Base-by-base conservation (phyloP, 2,329 filamentous ascomycete species). In the Sporothrix pseudoabietina region DNA sequence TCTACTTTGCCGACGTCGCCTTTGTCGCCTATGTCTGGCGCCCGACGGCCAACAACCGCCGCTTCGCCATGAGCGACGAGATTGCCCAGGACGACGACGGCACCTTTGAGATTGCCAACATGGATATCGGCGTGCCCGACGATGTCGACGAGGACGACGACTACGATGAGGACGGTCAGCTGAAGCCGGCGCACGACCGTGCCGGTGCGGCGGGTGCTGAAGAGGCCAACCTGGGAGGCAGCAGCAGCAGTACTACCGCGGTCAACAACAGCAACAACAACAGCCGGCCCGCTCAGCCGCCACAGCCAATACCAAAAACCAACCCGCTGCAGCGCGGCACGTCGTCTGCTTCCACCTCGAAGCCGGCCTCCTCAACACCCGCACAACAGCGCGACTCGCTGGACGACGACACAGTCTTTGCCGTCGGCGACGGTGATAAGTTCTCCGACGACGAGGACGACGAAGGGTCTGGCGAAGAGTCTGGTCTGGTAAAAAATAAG, bases 21-120 rank as follows among this genome's bases (percentile, higher is more conserved):
- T 98, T 95, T 82, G 89, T 99, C 76, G 94, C 96, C 30, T 99
- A 98, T 81, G 87, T 99, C 71, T 99, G 96, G 96, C 88, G 96
- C 66, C 96, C 96, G 7, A 98, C 95, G 30, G 94, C 92, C 71
- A 98, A 99, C 83, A 99, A 99, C 84, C 89, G 94, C 78, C 90
- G 96, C 73, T 99, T 99, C 79, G 96, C 96, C 75, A 99, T 99
- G 96, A 97, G 93, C 83, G 96, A 99, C 79, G 96, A 99, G 88
- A 91, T 99, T 79, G 95, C 96, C 2, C 96, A 98, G 87, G 96
- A 99, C 78, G 96, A 99, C 78, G 95, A 98, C 79, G 96, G 96
- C 49, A 88, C 86, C 63, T 99, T 99, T 80, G 96, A 98, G 80
- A 97, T 99, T 80, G 92, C 92, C 68, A 97, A 96, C 75, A 91